phyloP scores from a whole-genome alignment of 148 eudicot genomes.

The Heliosperma pusillum region DNA sequence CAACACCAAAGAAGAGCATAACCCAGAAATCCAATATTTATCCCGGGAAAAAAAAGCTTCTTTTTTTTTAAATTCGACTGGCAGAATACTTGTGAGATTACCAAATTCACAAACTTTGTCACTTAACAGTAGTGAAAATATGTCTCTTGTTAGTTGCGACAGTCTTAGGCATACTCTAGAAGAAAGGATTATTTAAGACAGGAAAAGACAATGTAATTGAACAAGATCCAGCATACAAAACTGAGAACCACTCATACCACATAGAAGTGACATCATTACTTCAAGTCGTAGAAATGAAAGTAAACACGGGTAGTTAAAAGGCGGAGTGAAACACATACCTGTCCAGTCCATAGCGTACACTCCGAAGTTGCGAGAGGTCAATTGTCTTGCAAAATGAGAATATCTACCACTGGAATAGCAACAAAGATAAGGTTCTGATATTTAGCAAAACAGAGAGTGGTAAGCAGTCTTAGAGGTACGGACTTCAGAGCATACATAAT shows the following conservation, averaged over 20 bases:
- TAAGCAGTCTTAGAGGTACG: not conserved
- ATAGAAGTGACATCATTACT: not conserved
- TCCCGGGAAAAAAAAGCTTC: not conserved
- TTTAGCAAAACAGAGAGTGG: not conserved
- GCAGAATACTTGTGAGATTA: not conserved
- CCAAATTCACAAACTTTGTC: not conserved
- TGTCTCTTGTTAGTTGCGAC: not conserved
- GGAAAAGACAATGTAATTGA: not conserved
- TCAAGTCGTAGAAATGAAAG: constrained; percentile 1
- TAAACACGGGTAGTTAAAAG: not conserved
- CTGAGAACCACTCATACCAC: not conserved
- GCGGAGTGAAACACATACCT: constrained; percentile 39
- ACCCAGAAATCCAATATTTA: not conserved
- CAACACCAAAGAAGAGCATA: not conserved
- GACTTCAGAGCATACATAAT: not conserved
- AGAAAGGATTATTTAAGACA: not conserved
- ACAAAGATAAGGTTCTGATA: constrained; percentile 2
- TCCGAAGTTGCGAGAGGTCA: constrained; percentile 59
- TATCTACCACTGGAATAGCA: constrained; percentile 71
- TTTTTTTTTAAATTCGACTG: not conserved
- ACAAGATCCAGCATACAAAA: not conserved
- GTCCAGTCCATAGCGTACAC: constrained; percentile 98
- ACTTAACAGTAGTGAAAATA: not conserved
- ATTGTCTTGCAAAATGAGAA: constrained; percentile 68
- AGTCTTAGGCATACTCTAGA: not conserved